phyloP scores from a whole-genome alignment of 169 alveolate species.

The Perkinsus marinus region DNA sequence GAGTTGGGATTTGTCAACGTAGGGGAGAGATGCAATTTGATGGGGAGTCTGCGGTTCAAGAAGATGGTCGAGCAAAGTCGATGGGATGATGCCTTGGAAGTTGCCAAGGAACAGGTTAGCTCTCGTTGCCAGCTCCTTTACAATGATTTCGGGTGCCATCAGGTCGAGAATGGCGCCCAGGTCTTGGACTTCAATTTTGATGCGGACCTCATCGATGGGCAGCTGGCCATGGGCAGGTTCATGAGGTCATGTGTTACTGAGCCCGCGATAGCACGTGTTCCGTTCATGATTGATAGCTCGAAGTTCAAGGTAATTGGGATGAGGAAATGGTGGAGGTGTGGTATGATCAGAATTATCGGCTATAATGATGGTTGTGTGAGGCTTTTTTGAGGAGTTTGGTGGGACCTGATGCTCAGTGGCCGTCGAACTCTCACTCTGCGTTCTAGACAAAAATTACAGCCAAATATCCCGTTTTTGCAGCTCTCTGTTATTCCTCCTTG shows the following conservation, averaged over 20 bases:
- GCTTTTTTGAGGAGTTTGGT: too few species aligned
- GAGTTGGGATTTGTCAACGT: slow-evolving; percentile 32
- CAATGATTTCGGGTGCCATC: background rate
- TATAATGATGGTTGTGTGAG: too few species aligned
- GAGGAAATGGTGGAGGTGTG: too few species aligned
- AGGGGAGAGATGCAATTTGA: slow-evolving; percentile 56
- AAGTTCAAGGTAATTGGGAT: slow-evolving; percentile 29
- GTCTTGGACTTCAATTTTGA: slow-evolving; percentile 50
- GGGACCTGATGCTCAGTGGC: too few species aligned
- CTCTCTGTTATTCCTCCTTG: background rate
- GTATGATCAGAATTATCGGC: too few species aligned
- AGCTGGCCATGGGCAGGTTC: slow-evolving; percentile 44
- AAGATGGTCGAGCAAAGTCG: slow-evolving; percentile 29
- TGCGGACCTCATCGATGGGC: slow-evolving; percentile 51
- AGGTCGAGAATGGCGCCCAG: slow-evolving; percentile 39
- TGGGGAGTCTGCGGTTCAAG: slow-evolving; percentile 46
- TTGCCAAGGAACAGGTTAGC: slow-evolving; percentile 36
- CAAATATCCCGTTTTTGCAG: too few species aligned
- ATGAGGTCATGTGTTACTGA: slow-evolving; percentile 31
- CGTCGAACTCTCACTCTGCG: too few species aligned
- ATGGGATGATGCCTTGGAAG: slow-evolving; percentile 43
- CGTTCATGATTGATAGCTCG: slow-evolving; percentile 53
- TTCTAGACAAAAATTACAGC: too few species aligned
- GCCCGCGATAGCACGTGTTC: slow-evolving; percentile 42
- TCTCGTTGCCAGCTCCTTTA: background rate